Evolutionary conservation across 2,329 filamentous ascomycete genomes (phyloP), one percentile per base, ranked within the genome.

Genomic region (Chaetothyriales sp.): DNA sequence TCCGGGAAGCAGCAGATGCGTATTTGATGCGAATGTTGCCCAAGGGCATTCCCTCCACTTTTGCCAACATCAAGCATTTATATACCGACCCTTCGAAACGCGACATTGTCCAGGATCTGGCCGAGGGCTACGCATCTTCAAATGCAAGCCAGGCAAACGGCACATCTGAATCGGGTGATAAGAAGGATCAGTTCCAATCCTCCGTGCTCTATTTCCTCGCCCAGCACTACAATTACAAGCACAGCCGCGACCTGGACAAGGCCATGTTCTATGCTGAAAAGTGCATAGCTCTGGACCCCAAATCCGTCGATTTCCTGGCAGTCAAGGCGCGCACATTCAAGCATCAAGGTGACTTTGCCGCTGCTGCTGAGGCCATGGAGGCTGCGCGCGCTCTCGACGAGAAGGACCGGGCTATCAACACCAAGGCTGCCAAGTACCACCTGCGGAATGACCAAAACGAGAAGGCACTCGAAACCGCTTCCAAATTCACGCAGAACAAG

Each of bases 321-420:
- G 94, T 89, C 51, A 93, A 92, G 69, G 92, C 93, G 4, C 80
- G 93, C 62, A 92, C 95, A 75, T 83, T 81, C 70, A 98, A 98
- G 73, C 88, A 98, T 66, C 74, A 77, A 48, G 92, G 90, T 20
- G 81, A 95, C 62, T 70, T 82, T 5, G 71, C 78, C 57, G 86
- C 85, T 67, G 92, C 93, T 1, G 79, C 89, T 0, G 83, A 88
- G 61, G 78, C 80, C 43, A 96, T 98, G 87, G 85, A 95, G 60
- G 74, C 83, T 57, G 92, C 92, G 1, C 81, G 92, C 49, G 77
- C 80, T 55, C 75, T 95, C 55, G 93, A 98, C 63, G 79, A 84
- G 58, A 87, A 83, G 69, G 92, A 98, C 64, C 82, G 92, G 44
- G 94, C 96, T 66, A 96, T 96, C 74, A 98, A 98, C 74, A 93